Evolutionary conservation across 2,329 filamentous ascomycete species (phyloP).

Genomic region (Sarocladium strictum): DNA sequence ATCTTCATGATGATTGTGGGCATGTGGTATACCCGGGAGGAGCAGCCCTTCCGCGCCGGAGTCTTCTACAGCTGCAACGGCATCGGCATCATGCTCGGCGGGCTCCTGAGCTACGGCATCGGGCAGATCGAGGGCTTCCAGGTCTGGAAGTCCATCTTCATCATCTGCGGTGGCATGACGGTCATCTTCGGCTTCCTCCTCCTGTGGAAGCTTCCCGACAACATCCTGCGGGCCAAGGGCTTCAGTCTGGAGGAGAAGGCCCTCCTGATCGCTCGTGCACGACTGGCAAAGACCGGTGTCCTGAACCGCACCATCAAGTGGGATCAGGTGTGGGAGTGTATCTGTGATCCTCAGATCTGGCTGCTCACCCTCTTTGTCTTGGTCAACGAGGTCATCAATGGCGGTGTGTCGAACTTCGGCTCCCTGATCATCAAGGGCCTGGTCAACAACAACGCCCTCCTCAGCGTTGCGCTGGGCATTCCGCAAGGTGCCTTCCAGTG

Average conservation of each 20-base stretch:
- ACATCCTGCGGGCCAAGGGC: slow-evolving; percentile 27
- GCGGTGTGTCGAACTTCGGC: slow-evolving; percentile 50
- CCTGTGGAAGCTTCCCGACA: slow-evolving; percentile 39
- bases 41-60: slow-evolving; percentile 41
- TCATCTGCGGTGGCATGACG: slow-evolving; percentile 41
- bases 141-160: slow-evolving; percentile 48
- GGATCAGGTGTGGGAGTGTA: slow-evolving; percentile 40
- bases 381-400: slow-evolving; percentile 47
- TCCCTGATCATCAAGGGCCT: slow-evolving; percentile 48
- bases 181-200: slow-evolving; percentile 40
- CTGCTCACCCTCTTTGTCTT: slow-evolving; percentile 48
- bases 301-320: slow-evolving; percentile 41
- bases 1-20: slow-evolving; percentile 44
- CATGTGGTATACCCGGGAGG: slow-evolving; percentile 41
- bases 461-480: slow-evolving; percentile 47
- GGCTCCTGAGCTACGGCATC: slow-evolving; percentile 44
- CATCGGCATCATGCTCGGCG: slow-evolving; percentile 35
- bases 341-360: slow-evolving; percentile 45
- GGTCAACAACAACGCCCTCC: slow-evolving; percentile 21
- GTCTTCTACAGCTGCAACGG: slow-evolving; percentile 38
- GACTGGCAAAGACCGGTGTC: slow-evolving; percentile 38
- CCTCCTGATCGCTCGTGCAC: slow-evolving; percentile 57
- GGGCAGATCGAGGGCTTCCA: slow-evolving; percentile 39
- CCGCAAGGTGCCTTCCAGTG: slow-evolving; percentile 48
- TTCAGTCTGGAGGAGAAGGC: slow-evolving; percentile 19